A percentile compares a stretch with the other conserved stretches of the same genome.
Evolutionary conservation across 2,329 filamentous ascomycete species (phyloP).

Genomic region (Cadophora malorum): DNA sequence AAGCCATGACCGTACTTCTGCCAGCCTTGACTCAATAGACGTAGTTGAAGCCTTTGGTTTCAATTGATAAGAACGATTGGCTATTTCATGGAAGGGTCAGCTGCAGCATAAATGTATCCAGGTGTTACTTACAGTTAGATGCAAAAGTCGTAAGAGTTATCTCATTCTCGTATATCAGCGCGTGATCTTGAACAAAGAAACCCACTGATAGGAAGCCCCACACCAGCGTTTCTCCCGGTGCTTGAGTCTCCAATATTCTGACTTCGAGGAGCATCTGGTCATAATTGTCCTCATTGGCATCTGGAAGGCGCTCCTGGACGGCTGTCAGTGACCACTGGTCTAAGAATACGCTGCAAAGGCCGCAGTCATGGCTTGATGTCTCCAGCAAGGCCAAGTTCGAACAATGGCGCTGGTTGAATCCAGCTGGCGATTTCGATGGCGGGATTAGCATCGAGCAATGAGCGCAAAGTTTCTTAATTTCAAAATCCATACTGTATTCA

Average conservation of each 20-base stretch:
- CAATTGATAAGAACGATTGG: background rate
- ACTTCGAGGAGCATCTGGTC: background rate
- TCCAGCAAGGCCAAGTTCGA: slow-evolving; percentile 1
- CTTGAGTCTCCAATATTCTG: background rate
- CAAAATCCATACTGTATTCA: background rate
- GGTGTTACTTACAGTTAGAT: background rate
- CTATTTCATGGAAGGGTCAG: too few species aligned
- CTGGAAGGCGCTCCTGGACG: background rate
- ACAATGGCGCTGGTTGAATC: background rate
- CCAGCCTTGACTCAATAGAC: background rate
- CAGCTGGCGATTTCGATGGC: background rate
- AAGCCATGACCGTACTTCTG: background rate
- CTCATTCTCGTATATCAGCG: background rate
- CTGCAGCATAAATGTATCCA: background rate
- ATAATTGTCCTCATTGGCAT: background rate
- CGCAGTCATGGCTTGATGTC: background rate
- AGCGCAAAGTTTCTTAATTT: background rate
- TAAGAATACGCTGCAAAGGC: background rate
- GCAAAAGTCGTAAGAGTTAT: background rate
- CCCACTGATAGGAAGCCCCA: slow-evolving; percentile 5
- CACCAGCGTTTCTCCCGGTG: background rate
- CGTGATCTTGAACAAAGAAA: background rate
- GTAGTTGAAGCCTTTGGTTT: background rate
- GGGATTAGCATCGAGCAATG: background rate
- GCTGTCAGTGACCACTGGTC: background rate